Evolutionary conservation across 2,329 filamentous ascomycete species (phyloP), one percentile per base, ranked within the genome.

Genomic region (Diaporthe vaccinii): DNA sequence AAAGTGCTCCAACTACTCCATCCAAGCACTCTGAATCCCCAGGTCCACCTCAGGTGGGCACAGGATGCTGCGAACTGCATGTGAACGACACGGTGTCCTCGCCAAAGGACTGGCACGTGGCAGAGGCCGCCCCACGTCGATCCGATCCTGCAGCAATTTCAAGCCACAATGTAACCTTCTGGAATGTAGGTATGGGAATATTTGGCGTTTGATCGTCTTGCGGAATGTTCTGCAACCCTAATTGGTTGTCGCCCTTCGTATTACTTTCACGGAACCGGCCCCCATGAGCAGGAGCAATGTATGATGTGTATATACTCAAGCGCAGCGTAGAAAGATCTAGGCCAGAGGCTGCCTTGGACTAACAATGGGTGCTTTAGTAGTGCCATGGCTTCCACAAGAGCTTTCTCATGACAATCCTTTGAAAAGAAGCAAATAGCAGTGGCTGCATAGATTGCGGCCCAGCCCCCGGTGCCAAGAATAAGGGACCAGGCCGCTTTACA

Each of bases 161-260:
- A 55, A 55, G 65, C 65, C 65, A 69, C 49, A 41, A 12, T 69
- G 49, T 28, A 69, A 55, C 65, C 34, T 55, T 41, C n/a, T 41
- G 49, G n/a, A 69, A 55, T 36, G 34, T 7, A 69, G 28, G 34
- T 22, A 55, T 57, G 9, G 7, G 9, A 3, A n/a, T 20, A 22
- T 28, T 25, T 25, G n/a, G 15, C 14, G 9, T 22, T 28, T 28
- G 49, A 28, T 39, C 31, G 46, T 25, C 34, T 22, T 55, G 22
- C 22, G 34, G 65, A 41, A 46, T 22, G 25, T 65, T 20, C 41
- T 49, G 41, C 8, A 28, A 46, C 25, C 4, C n/a, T 3, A 7
- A 44, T 7, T 65, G 10, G 59, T 62, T 14, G 2, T 39, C n/a
- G 15, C 25, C 17, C 15, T 25, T 31, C 39, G 39, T 31, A 61